Evolutionary conservation across 1,139 yeast genomes (phyloP).

Genomic region (Debaryomycetaceae sp.): DNA sequence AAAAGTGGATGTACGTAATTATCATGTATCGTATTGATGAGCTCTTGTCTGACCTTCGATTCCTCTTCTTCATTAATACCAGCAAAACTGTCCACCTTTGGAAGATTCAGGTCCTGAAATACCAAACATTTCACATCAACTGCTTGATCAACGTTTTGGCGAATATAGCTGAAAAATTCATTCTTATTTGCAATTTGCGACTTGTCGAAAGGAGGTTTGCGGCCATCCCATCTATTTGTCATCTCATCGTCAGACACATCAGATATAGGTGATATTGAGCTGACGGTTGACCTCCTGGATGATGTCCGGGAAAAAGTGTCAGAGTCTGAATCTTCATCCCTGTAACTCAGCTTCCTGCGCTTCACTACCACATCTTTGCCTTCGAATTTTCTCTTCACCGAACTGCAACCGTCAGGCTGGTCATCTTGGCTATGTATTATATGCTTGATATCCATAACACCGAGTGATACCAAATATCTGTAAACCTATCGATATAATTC

Average conservation of each 20-base stretch:
- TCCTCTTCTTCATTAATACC: slow-evolving; percentile 2
- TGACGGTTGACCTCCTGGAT: slow-evolving; percentile 5
- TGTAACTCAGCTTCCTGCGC: slow-evolving; percentile 1
- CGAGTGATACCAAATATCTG: neutral
- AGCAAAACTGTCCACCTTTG: slow-evolving; percentile 2
- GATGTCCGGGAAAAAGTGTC: slow-evolving; percentile 1
- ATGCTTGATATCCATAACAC: slow-evolving; percentile 5
- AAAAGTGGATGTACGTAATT: slow-evolving; percentile 16
- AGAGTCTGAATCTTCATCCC: slow-evolving; percentile 1
- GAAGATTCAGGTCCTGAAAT: slow-evolving; percentile 7
- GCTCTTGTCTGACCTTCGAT: slow-evolving; percentile 5
- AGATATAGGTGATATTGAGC: slow-evolving; percentile 4
- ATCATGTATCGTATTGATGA: slow-evolving; percentile 11
- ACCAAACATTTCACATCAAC: slow-evolving; percentile 2
- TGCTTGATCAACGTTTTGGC: neutral
- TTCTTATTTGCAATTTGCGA: neutral
- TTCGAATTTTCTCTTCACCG: slow-evolving; percentile 2
- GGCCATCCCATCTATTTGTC: neutral
- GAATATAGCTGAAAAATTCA: neutral
- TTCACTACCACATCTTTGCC: neutral
- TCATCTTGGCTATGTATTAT: slow-evolving; percentile 1
- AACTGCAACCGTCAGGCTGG: neutral
- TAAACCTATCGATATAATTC: neutral
- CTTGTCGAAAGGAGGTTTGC: neutral
- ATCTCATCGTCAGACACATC: neutral